Evolutionary conservation across 768 basidiomycete genomes (phyloP).

Genomic region (Crucibulum laeve): DNA sequence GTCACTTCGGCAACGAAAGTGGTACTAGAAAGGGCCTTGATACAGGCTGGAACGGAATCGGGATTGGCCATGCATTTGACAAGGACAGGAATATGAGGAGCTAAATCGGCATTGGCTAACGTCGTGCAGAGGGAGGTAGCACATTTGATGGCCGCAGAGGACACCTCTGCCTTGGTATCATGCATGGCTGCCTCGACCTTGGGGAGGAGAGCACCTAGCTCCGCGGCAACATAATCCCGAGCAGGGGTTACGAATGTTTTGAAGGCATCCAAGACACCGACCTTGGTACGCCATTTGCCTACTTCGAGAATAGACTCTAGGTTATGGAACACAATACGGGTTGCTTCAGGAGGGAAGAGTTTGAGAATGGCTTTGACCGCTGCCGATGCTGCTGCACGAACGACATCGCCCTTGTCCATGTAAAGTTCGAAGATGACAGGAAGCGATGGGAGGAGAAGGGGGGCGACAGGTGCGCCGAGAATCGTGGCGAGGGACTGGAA

Average conservation of each 20-base stretch:
- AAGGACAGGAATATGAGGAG: slow-evolving; percentile 81
- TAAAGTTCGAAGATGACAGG: slow-evolving; percentile 77
- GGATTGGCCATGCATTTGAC: slow-evolving; percentile 95
- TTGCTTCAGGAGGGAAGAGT: slow-evolving; percentile 78
- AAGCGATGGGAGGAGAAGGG: slow-evolving; percentile 74
- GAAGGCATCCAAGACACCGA: slow-evolving; percentile 87
- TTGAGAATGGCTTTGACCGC: slow-evolving; percentile 85
- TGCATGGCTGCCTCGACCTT: slow-evolving; percentile 90
- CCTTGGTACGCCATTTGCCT: slow-evolving; percentile 93
- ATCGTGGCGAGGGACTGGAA: slow-evolving; percentile 70
- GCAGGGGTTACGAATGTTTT: slow-evolving; percentile 67
- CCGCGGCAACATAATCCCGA: slow-evolving; percentile 73
- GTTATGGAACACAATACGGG: slow-evolving; percentile 58
- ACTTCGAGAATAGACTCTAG: slow-evolving; percentile 74
- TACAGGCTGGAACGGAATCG: slow-evolving; percentile 81
- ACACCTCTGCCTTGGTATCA: slow-evolving; percentile 94
- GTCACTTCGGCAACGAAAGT: slow-evolving; percentile 98
- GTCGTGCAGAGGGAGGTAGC: slow-evolving; percentile 87
- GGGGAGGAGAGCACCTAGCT: slow-evolving; percentile 78
- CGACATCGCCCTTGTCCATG: slow-evolving; percentile 93
- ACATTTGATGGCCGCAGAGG: slow-evolving; percentile 81
- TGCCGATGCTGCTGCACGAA: slow-evolving; percentile 72
- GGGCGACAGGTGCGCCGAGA: slow-evolving; percentile 67
- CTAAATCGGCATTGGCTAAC: slow-evolving; percentile 89
- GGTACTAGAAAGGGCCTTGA: slow-evolving; percentile 91